These are phyloP conservation scores for Beauveria varroae DNA, from an alignment of 2,329 filamentous ascomycete species.

Conservation along the genomic window DNA sequence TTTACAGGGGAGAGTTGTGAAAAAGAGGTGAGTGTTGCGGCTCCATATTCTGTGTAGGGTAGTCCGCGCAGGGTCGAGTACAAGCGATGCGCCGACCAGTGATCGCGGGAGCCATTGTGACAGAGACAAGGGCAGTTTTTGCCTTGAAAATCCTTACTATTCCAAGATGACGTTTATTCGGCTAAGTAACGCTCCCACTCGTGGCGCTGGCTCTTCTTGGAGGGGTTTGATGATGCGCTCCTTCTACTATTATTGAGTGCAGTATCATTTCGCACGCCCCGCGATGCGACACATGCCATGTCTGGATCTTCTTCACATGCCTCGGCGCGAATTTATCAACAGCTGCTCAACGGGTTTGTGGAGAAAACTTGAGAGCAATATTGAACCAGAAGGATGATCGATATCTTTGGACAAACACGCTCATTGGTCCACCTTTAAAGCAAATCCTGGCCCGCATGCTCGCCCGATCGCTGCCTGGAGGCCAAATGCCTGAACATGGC, in stretches of 20 bases:
- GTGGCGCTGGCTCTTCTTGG: no score
- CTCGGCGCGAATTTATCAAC: background rate
- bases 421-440: background rate
- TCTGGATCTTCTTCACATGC: background rate
- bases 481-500: background rate
- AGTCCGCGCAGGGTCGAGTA: conserved; percentile 61
- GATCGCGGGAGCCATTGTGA: conserved; percentile 23
- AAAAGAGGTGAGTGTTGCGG: background rate
- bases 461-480: background rate
- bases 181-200: no score
- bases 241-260: no score
- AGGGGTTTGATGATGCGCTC: no score
- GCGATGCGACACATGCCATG: background rate
- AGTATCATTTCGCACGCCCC: background rate
- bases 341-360: background rate
- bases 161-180: no score
- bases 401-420: no score
- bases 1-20: no score
- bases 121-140: background rate
- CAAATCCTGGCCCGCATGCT: background rate
- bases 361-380: background rate
- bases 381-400: background rate
- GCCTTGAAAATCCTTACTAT: no score
- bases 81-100: conserved; percentile 55
- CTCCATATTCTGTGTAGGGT: conserved; percentile 58